Percentiles rank a stretch among this genome's conserved stretches.
These are phyloP conservation scores for Globisporangium perplexum DNA, from an alignment of 352 stramenopile genomes.

Conservation along the genomic window DNA sequence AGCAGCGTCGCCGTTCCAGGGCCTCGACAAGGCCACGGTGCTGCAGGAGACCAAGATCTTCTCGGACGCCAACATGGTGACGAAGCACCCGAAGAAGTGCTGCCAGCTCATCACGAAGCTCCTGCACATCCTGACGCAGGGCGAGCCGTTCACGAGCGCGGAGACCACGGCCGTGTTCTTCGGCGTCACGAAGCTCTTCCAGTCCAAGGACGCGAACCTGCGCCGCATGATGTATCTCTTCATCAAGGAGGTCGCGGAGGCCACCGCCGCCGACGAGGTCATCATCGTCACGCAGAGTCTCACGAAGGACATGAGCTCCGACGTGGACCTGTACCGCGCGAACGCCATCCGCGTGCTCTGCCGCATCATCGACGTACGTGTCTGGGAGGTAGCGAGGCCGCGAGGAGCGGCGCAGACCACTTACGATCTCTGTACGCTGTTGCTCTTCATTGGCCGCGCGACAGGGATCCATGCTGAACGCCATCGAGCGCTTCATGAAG, in stretches of 20 bases:
- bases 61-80: constrained; percentile 96
- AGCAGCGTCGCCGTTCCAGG: constrained; percentile 89
- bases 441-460: neutral
- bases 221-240: constrained; percentile 99
- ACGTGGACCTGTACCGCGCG: constrained; percentile 96
- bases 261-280: constrained; percentile 90
- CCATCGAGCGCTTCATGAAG: constrained; percentile 97
- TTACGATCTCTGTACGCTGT: neutral
- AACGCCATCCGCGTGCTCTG: constrained; percentile 99
- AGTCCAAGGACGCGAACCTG: constrained; percentile 96
- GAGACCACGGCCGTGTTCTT: constrained; percentile 99
- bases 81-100: constrained; percentile 96
- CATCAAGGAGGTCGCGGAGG: constrained; percentile 97
- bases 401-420: neutral
- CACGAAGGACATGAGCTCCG: constrained; percentile 99
- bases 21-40: constrained; percentile 94
- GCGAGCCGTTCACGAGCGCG: constrained; percentile 93
- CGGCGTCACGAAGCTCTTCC: constrained; percentile 99
- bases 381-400: neutral
- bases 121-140: constrained; percentile 97
- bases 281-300: constrained; percentile 99
- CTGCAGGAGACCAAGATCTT: constrained; percentile 99
- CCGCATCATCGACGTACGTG: constrained; percentile 89
- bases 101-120: constrained; percentile 99
- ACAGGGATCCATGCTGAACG: constrained; percentile 82